A percentile compares a stretch with the other conserved stretches of the same genome.
Conservation (phyloP, 2,329 filamentous ascomycete species). For the Juglanconis sp. region DNA sequence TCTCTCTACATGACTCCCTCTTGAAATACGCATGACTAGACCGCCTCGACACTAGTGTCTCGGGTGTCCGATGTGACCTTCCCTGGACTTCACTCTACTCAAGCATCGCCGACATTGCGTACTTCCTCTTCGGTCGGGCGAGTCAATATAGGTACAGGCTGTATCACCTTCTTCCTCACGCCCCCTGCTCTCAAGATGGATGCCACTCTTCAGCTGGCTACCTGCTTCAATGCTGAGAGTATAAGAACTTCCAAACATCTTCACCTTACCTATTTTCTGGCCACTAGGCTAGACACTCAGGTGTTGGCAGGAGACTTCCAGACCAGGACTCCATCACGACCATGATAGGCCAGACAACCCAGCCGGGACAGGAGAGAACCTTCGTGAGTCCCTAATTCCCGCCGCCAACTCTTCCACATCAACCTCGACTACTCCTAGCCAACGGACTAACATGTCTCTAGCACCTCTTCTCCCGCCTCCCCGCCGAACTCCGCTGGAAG, state of each 20-base stretch:
- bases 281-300: not conserved
- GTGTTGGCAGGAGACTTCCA: not conserved
- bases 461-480: constrained; percentile 41
- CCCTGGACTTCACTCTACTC: constrained; percentile 4
- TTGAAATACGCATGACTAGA: constrained; percentile 9
- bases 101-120: not conserved
- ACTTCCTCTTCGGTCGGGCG: not conserved
- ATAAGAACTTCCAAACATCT: not conserved
- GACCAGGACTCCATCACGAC: not conserved
- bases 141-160: constrained; percentile 6
- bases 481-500: constrained; percentile 43
- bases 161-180: not conserved
- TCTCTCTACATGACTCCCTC: constrained; percentile 13
- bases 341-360: not conserved
- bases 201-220: not conserved
- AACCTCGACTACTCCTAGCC: not conserved
- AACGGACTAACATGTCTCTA: constrained; percentile 20
- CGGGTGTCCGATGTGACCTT: constrained; percentile 11
- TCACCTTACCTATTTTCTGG: not conserved
- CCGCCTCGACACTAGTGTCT: constrained; percentile 15
- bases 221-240: not conserved
- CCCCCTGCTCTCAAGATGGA: not conserved
- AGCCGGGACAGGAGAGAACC: constrained; percentile 3
- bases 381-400: constrained; percentile 7
- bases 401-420: not conserved